phyloP scores from a whole-genome alignment of 2,329 filamentous ascomycete genomes.

The Colletotrichum aenigma region DNA sequence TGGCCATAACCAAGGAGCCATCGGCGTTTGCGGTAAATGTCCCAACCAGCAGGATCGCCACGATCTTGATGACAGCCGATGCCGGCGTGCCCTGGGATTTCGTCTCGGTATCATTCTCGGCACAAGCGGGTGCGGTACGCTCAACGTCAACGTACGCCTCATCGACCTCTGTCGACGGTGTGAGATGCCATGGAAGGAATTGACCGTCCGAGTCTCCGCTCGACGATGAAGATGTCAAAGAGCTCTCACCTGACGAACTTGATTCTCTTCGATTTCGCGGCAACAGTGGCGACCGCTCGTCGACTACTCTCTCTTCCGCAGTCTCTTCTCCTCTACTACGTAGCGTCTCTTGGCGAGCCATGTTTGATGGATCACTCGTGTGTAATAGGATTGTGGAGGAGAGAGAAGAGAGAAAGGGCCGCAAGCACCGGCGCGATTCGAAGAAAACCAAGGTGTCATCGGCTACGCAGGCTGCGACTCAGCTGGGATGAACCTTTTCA shows the following conservation, averaged over 20 bases:
- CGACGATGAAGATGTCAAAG: slow-evolving; percentile 9
- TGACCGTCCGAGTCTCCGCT: slow-evolving; percentile 12
- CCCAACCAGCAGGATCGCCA: slow-evolving; percentile 29
- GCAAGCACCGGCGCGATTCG: neutral
- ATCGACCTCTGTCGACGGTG: neutral
- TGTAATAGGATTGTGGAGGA: neutral
- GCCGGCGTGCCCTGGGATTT: neutral
- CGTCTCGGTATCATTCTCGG: neutral
- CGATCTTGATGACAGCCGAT: slow-evolving; percentile 22
- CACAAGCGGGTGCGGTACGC: neutral
- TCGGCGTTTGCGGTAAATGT: slow-evolving; percentile 72
- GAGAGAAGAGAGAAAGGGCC: neutral
- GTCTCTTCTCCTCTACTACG: neutral
- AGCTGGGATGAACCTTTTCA: slow-evolving; percentile 1
- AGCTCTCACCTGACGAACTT: slow-evolving; percentile 18
- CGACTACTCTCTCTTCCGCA: neutral
- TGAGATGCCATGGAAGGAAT: slow-evolving; percentile 16
- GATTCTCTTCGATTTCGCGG: neutral
- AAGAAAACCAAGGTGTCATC: slow-evolving; percentile 5
- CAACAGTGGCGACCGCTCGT: slow-evolving; percentile 11
- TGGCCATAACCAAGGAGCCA: slow-evolving; percentile 67
- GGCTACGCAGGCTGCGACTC: neutral
- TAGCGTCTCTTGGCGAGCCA: neutral
- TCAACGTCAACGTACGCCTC: slow-evolving; percentile 6
- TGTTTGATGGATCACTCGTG: neutral